Conservation (phyloP, 768 basidiomycete genomes). For the Hypholoma fasciculare region DNA sequence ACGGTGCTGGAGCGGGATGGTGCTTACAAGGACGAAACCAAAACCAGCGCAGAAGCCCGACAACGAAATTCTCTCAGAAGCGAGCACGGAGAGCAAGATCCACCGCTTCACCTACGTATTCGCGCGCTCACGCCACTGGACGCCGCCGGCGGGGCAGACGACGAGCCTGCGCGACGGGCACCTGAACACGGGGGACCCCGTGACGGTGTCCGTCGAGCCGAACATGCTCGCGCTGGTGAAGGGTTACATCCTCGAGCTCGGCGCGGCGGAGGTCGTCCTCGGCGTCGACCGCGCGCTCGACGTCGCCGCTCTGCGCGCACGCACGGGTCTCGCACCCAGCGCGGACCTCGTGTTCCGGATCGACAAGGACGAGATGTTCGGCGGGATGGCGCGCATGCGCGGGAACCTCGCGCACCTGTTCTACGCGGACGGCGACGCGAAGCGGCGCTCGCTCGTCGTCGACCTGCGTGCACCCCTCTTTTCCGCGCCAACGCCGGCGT, state of each 20-base stretch:
- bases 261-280: slow-evolving; percentile 60
- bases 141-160: neutral
- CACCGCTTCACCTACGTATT: slow-evolving; percentile 84
- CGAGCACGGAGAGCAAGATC: slow-evolving; percentile 51
- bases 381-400: slow-evolving; percentile 85
- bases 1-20: slow-evolving; percentile 83
- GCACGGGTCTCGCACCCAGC: neutral
- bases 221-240: slow-evolving; percentile 80
- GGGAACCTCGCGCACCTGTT: slow-evolving; percentile 91
- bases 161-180: slow-evolving; percentile 70
- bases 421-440: slow-evolving; percentile 71
- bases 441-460: slow-evolving; percentile 74
- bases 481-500: slow-evolving; percentile 24
- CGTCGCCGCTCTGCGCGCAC: slow-evolving; percentile 12
- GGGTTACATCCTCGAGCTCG: slow-evolving; percentile 80
- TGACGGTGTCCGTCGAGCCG: slow-evolving; percentile 88
- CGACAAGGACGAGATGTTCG: slow-evolving; percentile 90
- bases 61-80: slow-evolving; percentile 7
- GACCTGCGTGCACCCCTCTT: slow-evolving; percentile 76
- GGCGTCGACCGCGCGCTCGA: slow-evolving; percentile 82
- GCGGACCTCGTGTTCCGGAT: slow-evolving; percentile 67
- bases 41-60: neutral
- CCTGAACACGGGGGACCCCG: slow-evolving; percentile 76
- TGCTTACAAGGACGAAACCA: slow-evolving; percentile 43
- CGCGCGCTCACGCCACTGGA: slow-evolving; percentile 28